A percentile compares a stretch with the other conserved stretches of the same genome.
Conservation (phyloP, 306 rosid genomes). For the Corylus americana region DNA sequence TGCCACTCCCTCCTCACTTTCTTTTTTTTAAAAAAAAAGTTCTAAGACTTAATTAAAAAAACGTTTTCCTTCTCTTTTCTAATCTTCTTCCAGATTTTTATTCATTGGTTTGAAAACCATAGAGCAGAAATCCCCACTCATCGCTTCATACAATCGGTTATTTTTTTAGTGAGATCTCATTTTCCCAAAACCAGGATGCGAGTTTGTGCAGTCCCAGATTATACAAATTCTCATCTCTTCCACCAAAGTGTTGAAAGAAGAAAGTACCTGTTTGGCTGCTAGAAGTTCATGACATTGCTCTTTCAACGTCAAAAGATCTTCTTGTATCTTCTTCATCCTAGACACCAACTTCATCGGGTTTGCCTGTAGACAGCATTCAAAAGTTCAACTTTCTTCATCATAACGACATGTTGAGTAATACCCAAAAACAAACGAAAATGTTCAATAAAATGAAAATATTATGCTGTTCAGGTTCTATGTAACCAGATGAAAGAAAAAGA, state of each 20-base stretch:
- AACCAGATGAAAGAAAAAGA: neutral
- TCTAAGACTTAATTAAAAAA: neutral
- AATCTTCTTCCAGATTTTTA: neutral
- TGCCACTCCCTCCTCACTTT: neutral
- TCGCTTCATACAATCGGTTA: neutral
- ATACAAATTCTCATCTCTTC: constrained; percentile 1
- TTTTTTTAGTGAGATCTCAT: neutral
- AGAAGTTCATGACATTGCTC: constrained; percentile 82
- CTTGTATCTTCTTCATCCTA: constrained; percentile 74
- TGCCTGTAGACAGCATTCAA: constrained; percentile 38
- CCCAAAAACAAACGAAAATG: constrained; percentile 2
- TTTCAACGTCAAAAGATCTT: constrained; percentile 61
- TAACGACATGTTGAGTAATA: neutral
- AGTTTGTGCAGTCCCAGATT: neutral
- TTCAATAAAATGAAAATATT: neutral
- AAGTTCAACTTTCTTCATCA: neutral
- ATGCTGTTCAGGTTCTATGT: neutral
- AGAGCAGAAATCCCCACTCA: neutral
- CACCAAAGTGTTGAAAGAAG: neutral
- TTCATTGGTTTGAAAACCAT: neutral
- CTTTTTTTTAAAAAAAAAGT: no score
- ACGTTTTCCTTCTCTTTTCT: neutral
- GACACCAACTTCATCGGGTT: constrained; percentile 87
- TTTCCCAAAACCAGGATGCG: neutral
- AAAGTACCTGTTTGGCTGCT: constrained; percentile 76